phyloP scores from a whole-genome alignment of 495 filamentous ascomycete species.

The Tuber brumale region DNA sequence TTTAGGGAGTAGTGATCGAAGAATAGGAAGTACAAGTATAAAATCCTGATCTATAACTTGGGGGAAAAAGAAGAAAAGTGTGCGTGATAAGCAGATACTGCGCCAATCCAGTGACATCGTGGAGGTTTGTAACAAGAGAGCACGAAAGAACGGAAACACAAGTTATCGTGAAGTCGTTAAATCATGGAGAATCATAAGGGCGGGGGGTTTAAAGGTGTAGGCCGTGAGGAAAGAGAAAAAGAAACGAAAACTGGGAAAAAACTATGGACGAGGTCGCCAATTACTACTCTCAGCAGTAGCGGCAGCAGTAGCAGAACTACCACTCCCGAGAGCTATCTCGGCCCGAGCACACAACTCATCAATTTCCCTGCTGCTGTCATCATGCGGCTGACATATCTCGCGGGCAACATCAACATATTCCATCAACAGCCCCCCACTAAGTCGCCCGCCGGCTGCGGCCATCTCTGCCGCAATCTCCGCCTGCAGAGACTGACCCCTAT shows the following conservation, averaged over 20 bases:
- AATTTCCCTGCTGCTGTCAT: neutral
- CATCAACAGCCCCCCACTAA: neutral
- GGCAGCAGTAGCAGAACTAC: neutral
- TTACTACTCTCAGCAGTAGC: neutral
- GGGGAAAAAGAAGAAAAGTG: neutral
- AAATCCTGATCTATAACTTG: neutral
- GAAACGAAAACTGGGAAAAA: neutral
- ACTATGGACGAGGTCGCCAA: neutral
- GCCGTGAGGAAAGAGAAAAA: neutral
- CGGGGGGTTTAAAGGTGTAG: neutral
- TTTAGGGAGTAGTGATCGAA: neutral
- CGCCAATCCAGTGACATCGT: neutral
- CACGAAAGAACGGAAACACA: neutral
- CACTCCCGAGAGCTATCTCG: neutral
- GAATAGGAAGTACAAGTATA: neutral
- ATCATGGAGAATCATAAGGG: neutral
- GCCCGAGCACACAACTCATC: neutral
- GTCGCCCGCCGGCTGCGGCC: neutral
- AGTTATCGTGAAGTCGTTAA: neutral
- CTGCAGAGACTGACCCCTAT: neutral
- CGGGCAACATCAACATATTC: neutral
- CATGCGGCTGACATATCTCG: neutral
- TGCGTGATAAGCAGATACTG: neutral
- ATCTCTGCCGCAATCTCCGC: neutral
- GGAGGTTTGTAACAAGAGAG: neutral